Base-by-base conservation (phyloP, 257 asterid species). In the Lantana camara region DNA sequence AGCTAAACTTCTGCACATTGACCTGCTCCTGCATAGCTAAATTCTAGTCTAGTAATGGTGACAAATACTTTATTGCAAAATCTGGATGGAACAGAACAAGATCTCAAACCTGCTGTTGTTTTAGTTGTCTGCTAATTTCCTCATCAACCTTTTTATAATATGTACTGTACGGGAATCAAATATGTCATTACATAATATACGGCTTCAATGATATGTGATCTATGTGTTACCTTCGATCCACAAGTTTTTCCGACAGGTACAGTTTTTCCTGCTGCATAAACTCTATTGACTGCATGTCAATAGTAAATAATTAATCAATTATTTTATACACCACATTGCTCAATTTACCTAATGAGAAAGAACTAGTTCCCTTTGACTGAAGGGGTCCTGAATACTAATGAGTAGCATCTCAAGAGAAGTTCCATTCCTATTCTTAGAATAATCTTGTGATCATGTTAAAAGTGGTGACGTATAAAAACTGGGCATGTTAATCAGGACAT, bases 261-360 rank as follows among this genome's bases (percentile, higher is more conserved):
- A 47, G 73, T 73, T 61, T 87, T 77, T 87, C 96, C 54, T 89
- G 94, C 69, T 76, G 88, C 84, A 87, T 79, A 57, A 92, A 90
- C 73, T 83, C 88, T 72, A 87, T 66, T 24, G 96, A 82, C 96
- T 92, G 90, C 67, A 78, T 64, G 73, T 40, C 53, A 64, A 77
- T 60, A 66, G 60, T 59, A 68, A 70, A 70, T 67, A 53, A 68
- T 49, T n/a, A n/a, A n/a, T n/a, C n/a, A n/a, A n/a, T n/a, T n/a
- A n/a, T n/a, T n/a, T n/a, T n/a, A n/a, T n/a, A n/a, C n/a, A n/a
- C n/a, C n/a, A n/a, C n/a, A n/a, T n/a, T n/a, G n/a, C n/a, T n/a
- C n/a, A n/a, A n/a, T n/a, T n/a, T n/a, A n/a, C n/a, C n/a, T n/a
- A n/a, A n/a, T n/a, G n/a, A n/a, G n/a, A n/a, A n/a, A n/a, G n/a